phyloP scores from a whole-genome alignment of 768 basidiomycete species.

The Lactifluus piperatus region DNA sequence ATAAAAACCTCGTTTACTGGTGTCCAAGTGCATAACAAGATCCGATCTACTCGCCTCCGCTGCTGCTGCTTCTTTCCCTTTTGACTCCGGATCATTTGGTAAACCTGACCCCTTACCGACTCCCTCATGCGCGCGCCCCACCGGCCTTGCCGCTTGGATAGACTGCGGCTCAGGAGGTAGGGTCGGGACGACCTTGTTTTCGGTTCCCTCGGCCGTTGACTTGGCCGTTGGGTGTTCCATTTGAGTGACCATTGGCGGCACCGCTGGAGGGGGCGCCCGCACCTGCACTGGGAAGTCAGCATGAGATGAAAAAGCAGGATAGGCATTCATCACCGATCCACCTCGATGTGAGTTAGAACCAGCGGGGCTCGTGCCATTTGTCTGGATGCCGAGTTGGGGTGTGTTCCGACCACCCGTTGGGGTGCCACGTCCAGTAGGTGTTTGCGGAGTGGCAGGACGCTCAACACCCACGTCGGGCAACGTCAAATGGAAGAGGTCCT shows the following conservation, averaged over 20 bases:
- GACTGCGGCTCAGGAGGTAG: neutral
- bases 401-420: constrained; percentile 12
- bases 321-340: constrained; percentile 22
- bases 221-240: neutral
- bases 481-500: constrained; percentile 14
- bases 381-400: constrained; percentile 7
- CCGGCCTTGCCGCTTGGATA: neutral
- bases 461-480: neutral
- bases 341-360: constrained; percentile 16
- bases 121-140: neutral
- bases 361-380: constrained; percentile 1
- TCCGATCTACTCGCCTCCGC: constrained; percentile 19
- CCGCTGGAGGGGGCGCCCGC: constrained; percentile 7
- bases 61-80: constrained; percentile 11
- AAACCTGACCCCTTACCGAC: neutral
- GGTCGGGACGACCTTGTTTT: neutral
- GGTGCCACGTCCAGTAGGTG: constrained; percentile 10
- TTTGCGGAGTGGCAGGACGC: constrained; percentile 6
- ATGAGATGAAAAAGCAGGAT: constrained; percentile 13
- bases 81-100: neutral
- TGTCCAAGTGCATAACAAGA: constrained; percentile 13
- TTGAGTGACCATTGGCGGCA: constrained; percentile 9
- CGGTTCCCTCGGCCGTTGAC: neutral
- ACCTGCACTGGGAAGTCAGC: constrained; percentile 15
- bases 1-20: constrained; percentile 18